These are phyloP conservation scores for Colletotrichum orchidophilum DNA, from an alignment of 2,329 filamentous ascomycete species.

Conservation along the genomic window DNA sequence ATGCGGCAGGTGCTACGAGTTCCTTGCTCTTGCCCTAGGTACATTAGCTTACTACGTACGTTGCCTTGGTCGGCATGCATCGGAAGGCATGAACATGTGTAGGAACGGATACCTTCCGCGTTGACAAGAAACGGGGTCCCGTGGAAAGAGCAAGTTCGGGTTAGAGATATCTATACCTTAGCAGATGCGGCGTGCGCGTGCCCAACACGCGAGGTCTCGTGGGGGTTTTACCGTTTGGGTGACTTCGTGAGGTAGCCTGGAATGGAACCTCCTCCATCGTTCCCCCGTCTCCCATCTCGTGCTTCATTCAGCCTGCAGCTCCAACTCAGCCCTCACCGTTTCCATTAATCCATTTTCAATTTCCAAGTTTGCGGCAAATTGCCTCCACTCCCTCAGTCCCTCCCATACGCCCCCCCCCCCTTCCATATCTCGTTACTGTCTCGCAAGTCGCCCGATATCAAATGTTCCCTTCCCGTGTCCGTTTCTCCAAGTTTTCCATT, in stretches of 20 bases:
- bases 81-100: background rate
- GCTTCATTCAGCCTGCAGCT: no score
- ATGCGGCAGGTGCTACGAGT: background rate
- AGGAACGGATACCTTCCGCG: background rate
- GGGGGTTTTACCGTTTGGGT: no score
- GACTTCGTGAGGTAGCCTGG: no score
- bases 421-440: background rate
- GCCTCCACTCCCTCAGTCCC: background rate
- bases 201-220: background rate
- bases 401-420: background rate
- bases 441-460: background rate
- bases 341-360: background rate
- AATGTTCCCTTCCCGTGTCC: background rate
- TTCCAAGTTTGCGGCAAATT: background rate
- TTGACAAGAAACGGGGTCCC: background rate
- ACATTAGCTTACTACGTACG: background rate
- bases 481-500: slow-evolving; percentile 1
- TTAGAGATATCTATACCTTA: background rate
- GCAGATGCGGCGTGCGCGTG: no score
- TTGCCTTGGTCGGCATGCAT: background rate
- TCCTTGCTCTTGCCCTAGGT: background rate
- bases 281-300: background rate
- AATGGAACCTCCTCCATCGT: background rate
- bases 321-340: background rate
- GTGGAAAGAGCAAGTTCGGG: background rate